Percentiles rank a stretch among this genome's conserved stretches.
Evolutionary conservation across 192 early-diverging fungal genomes (phyloP).

Genomic region (Coemansia sp.): DNA sequence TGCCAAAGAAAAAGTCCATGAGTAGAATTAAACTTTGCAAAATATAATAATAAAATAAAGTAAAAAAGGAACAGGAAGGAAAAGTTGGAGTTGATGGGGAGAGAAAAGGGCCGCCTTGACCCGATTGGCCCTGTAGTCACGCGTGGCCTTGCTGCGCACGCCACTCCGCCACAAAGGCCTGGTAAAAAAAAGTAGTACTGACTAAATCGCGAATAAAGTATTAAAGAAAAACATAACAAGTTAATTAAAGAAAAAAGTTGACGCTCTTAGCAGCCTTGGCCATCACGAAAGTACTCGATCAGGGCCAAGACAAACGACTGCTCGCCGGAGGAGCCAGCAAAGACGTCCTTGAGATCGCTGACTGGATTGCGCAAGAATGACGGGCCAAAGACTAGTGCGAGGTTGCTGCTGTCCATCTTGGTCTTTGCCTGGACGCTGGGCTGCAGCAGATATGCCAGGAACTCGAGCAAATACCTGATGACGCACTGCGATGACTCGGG

Average conservation of each 20-base stretch:
- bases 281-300: constrained; percentile 18
- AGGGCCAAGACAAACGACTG: constrained; percentile 53
- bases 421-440: constrained; percentile 73
- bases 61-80: not conserved
- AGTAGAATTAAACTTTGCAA: not conserved
- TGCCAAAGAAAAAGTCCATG: constrained; percentile 57
- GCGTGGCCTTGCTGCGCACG: not conserved
- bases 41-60: not conserved
- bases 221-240: not conserved
- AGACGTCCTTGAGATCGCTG: constrained; percentile 64
- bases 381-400: constrained; percentile 98
- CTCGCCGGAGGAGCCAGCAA: constrained; percentile 59
- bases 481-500: constrained; percentile 55
- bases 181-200: too few relatives aligned
- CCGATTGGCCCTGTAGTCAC: too few relatives aligned
- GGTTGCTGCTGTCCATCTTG: constrained; percentile 88
- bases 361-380: constrained; percentile 86
- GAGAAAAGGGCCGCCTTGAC: not conserved
- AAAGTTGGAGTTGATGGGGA: not conserved
- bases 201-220: not conserved
- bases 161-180: too few relatives aligned
- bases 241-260: not conserved
- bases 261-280: not conserved
- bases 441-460: constrained; percentile 80
- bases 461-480: constrained; percentile 76